These are phyloP conservation scores for Scutellaria galericulata DNA, from an alignment of 257 asterid genomes.

Conservation along the genomic window DNA sequence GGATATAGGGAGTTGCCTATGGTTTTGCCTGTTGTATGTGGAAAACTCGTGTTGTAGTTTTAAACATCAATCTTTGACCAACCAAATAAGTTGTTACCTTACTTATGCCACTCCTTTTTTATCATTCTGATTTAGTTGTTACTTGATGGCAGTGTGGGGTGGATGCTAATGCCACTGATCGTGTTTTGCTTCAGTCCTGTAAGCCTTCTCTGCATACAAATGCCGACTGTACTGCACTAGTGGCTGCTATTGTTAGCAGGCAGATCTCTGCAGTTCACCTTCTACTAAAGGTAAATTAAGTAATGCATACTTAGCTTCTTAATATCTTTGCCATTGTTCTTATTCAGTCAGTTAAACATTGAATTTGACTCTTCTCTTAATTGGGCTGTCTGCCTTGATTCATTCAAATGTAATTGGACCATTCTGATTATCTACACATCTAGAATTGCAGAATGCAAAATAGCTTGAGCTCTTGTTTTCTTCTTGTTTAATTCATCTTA, in stretches of 20 bases:
- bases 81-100: background rate
- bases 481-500: slow-evolving; percentile 20
- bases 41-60: slow-evolving; percentile 7
- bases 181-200: slow-evolving; percentile 72
- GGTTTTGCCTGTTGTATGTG: slow-evolving; percentile 9
- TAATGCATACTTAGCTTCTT: slow-evolving; percentile 11
- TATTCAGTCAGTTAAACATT: background rate
- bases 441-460: background rate
- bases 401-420: slow-evolving; percentile 1
- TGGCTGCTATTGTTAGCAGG: slow-evolving; percentile 77
- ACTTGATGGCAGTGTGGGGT: slow-evolving; percentile 69
- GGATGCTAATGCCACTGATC: slow-evolving; percentile 62
- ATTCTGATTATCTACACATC: slow-evolving; percentile 19
- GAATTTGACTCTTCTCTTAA: slow-evolving; percentile 8
- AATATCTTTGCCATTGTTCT: background rate
- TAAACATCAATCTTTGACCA: slow-evolving; percentile 5
- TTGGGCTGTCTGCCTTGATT: background rate
- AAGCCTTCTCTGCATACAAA: slow-evolving; percentile 77
- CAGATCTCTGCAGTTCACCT: slow-evolving; percentile 68
- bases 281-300: slow-evolving; percentile 61
- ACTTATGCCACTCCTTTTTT: background rate
- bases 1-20: slow-evolving; percentile 11
- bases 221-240: slow-evolving; percentile 73
- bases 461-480: background rate
- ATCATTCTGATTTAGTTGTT: slow-evolving; percentile 35